Base-by-base conservation (phyloP, 2,329 filamentous ascomycete genomes). In the Emydomyces testavorans region DNA sequence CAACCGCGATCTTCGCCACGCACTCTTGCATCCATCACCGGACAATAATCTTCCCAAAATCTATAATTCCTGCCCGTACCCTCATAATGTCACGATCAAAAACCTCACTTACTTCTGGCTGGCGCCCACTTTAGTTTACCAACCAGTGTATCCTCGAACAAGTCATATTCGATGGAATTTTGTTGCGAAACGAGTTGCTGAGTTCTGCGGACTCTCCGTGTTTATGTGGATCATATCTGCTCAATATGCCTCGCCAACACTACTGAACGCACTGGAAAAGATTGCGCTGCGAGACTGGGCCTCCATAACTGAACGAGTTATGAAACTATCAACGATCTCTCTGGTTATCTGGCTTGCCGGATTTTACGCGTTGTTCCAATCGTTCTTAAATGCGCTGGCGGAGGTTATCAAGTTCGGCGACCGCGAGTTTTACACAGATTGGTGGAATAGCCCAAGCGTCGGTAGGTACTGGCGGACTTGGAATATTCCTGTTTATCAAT, bases 41-140 rank as follows among this genome's bases (percentile, higher is more conserved):
- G 75, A 82, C 43, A 77, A 79, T 38, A 74, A 78, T 20, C 71
- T 95, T 3, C 92, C 92, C 0, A 80, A 85, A 31, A 73, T 96
- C 20, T 98, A 96, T 69, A 72, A 75, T 10, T 62, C 78, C 46
- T 94, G 88, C 58, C 85, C 90, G 0, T 98, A 98, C 62, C 92
- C 92, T 0, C 68, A 78, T 40, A 98, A 96, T 65, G 85, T 98
- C 65, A 94, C 88, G 2, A 75, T 95, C 56, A 69, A 74, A 43
- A 98, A 96, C 62, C 71, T 98, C 21, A 79, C 78, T 50, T 98
- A 96, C 68, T 98, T 98, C 65, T 96, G 92, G 90, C 90, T 89
- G 81, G 92, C 90, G 0, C 92, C 92, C 0, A 98, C 92, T 0
- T 75, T 98, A 45, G 83, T 96, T 37, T 98, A 98, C 64, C 92